A percentile compares a stretch with the other conserved stretches of the same genome.
phyloP scores from a whole-genome alignment of 2,329 filamentous ascomycete species.

The Neospermospora avenae region DNA sequence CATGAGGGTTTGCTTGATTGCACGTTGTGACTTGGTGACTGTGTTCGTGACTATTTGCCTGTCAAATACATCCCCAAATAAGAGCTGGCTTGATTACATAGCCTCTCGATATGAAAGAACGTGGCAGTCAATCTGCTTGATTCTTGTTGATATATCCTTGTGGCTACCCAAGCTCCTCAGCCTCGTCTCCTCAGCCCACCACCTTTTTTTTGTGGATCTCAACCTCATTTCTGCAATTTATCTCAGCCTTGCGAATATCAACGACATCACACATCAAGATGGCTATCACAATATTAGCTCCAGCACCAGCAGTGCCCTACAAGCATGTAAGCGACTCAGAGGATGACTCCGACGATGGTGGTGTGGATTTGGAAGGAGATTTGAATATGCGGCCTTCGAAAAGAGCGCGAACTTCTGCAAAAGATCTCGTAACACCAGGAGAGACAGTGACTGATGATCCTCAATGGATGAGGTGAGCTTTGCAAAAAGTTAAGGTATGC shows the following conservation, averaged over 20 bases:
- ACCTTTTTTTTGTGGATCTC: background rate
- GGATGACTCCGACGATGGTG: slow-evolving; percentile 35
- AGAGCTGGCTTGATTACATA: too few species aligned
- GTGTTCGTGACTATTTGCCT: too few species aligned
- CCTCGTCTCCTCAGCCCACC: background rate
- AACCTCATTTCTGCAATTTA: background rate
- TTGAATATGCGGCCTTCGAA: slow-evolving; percentile 44
- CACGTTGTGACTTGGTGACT: too few species aligned
- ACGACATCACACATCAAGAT: slow-evolving; percentile 19
- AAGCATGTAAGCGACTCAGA: slow-evolving; percentile 22
- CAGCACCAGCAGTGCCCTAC: slow-evolving; percentile 29
- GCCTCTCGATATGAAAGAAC: too few species aligned
- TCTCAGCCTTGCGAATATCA: slow-evolving; percentile 8
- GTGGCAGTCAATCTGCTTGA: too few species aligned
- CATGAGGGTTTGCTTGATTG: background rate
- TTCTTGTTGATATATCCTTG: too few species aligned
- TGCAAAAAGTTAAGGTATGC: background rate
- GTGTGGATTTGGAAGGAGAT: slow-evolving; percentile 33
- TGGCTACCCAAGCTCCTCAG: background rate
- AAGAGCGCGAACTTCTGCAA: slow-evolving; percentile 36
- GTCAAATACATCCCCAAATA: too few species aligned
- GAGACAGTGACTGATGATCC: slow-evolving; percentile 83
- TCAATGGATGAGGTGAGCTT: slow-evolving; percentile 84
- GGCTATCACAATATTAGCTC: slow-evolving; percentile 36
- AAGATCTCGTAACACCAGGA: slow-evolving; percentile 79